Evolutionary conservation across 2,329 filamentous ascomycete genomes (phyloP), one percentile per base, ranked within the genome.

Genomic region (Coniella vitis): DNA sequence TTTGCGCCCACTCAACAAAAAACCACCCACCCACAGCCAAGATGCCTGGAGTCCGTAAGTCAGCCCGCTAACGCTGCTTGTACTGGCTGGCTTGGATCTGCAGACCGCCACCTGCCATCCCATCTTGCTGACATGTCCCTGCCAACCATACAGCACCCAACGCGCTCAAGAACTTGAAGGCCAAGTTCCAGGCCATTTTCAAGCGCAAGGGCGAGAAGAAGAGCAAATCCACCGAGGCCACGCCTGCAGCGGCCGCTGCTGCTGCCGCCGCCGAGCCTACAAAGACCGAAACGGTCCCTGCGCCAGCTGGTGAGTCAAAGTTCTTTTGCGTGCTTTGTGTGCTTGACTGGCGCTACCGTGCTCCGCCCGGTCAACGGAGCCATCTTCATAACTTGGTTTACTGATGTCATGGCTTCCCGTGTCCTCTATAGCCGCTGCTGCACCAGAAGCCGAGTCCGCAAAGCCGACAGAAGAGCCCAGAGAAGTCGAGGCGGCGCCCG

Each of bases 1-100:
- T 14, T 14, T 4, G n/a, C 37, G 7, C 17, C 12, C 17, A 8
- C n/a, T 16, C 35, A 16, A 37, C 35, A 37, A 37, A 39, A 7
- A 19, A 38, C n/a, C 4, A 39, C 19, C 35, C 29, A 47, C 4
- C 14, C 20, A 52, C 58, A 59, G 60, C 55, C 63, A 74, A 55
- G 40, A 78, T 78, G 75, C 69, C 70, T 63, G 74, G 73, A 56
- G 68, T 77, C 62, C 73, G 75, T 77, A 65, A 66, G 72, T 74
- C 25, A 41, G 25, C 38, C 16, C 10, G 5, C 25, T 29, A 10
- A 10, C 10, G 5, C 25, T 5, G 25, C 5, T 5, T 29, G 10
- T 5, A 29, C 10, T 29, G 25, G 25, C 25, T 29, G 25, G 25
- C 25, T 29, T 29, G 25, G 5, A 5, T 5, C 25, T 29, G 25